A percentile compares a stretch with the other conserved stretches of the same genome.
phyloP scores from a whole-genome alignment of 805 yeast genomes.

The Metschnikowia dekortorum region DNA sequence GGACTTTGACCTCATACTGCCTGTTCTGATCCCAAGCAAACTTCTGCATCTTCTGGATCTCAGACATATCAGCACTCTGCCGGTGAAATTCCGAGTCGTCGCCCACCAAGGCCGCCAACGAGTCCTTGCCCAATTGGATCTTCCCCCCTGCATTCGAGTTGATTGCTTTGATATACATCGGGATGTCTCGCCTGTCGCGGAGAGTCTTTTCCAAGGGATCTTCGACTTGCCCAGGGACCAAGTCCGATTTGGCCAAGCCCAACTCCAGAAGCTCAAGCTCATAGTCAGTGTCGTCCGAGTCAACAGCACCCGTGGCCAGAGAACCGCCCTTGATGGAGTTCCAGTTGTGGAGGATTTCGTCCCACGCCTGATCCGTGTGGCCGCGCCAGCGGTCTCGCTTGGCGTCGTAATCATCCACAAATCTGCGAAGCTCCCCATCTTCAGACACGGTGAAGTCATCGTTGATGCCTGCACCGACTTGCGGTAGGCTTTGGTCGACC shows the following conservation, averaged over 20 bases:
- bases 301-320: conserved; percentile 14
- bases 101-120: conserved; percentile 19
- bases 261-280: conserved; percentile 38
- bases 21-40: conserved; percentile 44
- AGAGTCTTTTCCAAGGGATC: conserved; percentile 42
- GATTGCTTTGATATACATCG: conserved; percentile 55
- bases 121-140: conserved; percentile 32
- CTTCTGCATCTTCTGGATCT: conserved; percentile 44
- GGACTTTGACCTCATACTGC: conserved; percentile 12
- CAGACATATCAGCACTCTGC: conserved; percentile 48
- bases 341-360: conserved; percentile 46
- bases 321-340: conserved; percentile 26
- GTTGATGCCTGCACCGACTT: conserved; percentile 51
- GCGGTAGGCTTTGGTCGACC: conserved; percentile 47
- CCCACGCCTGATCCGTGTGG: conserved; percentile 61
- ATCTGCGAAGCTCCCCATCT: conserved; percentile 16
- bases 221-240: conserved; percentile 23
- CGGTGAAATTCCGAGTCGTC: conserved; percentile 23
- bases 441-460: conserved; percentile 34
- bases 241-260: conserved; percentile 24
- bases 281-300: conserved; percentile 37
- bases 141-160: conserved; percentile 25
- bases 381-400: conserved; percentile 84
- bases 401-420: conserved; percentile 53
- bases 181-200: conserved; percentile 70